These are phyloP conservation scores for Fusarium sororula DNA, from an alignment of 2,329 filamentous ascomycete species.

Conservation along the genomic window DNA sequence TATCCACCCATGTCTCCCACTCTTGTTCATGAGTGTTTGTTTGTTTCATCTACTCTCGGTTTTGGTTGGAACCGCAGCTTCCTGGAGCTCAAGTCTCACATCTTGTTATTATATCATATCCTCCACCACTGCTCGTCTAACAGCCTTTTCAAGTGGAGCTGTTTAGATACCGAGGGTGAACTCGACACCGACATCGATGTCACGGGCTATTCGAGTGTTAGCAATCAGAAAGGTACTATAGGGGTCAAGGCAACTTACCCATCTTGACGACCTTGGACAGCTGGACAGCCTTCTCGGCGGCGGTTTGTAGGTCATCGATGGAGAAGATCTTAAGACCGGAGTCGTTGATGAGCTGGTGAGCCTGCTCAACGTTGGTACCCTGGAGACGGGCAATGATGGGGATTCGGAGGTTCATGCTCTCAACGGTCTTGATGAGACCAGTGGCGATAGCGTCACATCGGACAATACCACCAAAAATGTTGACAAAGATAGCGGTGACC, in stretches of 20 bases:
- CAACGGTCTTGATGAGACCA: conserved; percentile 93
- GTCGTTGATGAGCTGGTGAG: conserved; percentile 93
- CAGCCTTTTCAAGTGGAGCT: conserved; percentile 8
- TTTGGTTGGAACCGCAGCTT: conserved; percentile 21
- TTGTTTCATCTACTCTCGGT: conserved; percentile 24
- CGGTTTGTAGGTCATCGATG: conserved; percentile 96
- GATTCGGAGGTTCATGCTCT: conserved; percentile 94
- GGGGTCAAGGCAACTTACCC: conserved; percentile 66
- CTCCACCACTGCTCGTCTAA: conserved; percentile 27
- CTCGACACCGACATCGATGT: conserved; percentile 97
- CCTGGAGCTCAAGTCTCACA: conserved; percentile 34
- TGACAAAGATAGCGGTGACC: conserved; percentile 99
- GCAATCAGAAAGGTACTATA: conserved; percentile 2
- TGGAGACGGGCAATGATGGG: conserved; percentile 97
- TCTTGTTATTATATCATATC: conserved; percentile 44
- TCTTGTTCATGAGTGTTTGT: conserved; percentile 21
- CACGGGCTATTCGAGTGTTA: conserved; percentile 69
- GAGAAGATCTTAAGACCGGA: conserved; percentile 99
- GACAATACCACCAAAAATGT: conserved; percentile 99
- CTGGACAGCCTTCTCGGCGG: conserved; percentile 97
- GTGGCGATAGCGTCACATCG: conserved; percentile 97
- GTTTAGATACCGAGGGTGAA: conserved; percentile 91
- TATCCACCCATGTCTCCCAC: conserved; percentile 31
- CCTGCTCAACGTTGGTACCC: conserved; percentile 97
- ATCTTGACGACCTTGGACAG: conserved; percentile 99